These are phyloP conservation scores for Calonectria pseudoreteaudii DNA, from an alignment of 2,329 filamentous ascomycete species.

Conservation along the genomic window DNA sequence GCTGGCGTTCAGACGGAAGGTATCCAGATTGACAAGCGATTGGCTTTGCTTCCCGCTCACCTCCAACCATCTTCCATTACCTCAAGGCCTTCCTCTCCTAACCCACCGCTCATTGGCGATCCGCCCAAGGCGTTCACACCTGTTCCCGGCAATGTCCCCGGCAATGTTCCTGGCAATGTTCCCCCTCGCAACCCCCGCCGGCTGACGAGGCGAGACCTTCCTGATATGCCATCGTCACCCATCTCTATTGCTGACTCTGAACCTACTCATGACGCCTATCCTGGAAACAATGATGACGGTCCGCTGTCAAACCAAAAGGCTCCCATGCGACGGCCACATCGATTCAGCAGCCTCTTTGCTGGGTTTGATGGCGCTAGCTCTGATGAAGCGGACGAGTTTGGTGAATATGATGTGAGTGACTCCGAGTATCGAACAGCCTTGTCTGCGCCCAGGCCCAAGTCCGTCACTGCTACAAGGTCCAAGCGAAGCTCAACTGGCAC, in stretches of 20 bases:
- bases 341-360: slow-evolving; percentile 87
- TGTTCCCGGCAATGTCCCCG: slow-evolving; percentile 64
- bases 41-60: slow-evolving; percentile 80
- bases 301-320: slow-evolving; percentile 72
- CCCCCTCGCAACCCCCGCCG: slow-evolving; percentile 72
- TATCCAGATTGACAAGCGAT: slow-evolving; percentile 84
- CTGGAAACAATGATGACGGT: slow-evolving; percentile 84
- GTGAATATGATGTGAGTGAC: slow-evolving; percentile 72
- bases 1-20: slow-evolving; percentile 85
- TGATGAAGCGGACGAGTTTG: slow-evolving; percentile 73
- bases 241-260: slow-evolving; percentile 53
- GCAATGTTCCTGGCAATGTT: slow-evolving; percentile 62
- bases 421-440: slow-evolving; percentile 75
- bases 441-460: slow-evolving; percentile 69
- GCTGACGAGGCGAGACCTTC: slow-evolving; percentile 58
- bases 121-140: slow-evolving; percentile 61
- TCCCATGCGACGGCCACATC: slow-evolving; percentile 75
- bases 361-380: slow-evolving; percentile 82
- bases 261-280: slow-evolving; percentile 71
- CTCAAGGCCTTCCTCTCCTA: slow-evolving; percentile 69
- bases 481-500: slow-evolving; percentile 56
- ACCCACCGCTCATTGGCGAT: slow-evolving; percentile 44
- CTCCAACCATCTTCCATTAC: slow-evolving; percentile 82
- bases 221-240: slow-evolving; percentile 65
- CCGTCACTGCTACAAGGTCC: slow-evolving; percentile 49